Base-by-base conservation (phyloP, 768 basidiomycete species). In the Boletus speciosus region DNA sequence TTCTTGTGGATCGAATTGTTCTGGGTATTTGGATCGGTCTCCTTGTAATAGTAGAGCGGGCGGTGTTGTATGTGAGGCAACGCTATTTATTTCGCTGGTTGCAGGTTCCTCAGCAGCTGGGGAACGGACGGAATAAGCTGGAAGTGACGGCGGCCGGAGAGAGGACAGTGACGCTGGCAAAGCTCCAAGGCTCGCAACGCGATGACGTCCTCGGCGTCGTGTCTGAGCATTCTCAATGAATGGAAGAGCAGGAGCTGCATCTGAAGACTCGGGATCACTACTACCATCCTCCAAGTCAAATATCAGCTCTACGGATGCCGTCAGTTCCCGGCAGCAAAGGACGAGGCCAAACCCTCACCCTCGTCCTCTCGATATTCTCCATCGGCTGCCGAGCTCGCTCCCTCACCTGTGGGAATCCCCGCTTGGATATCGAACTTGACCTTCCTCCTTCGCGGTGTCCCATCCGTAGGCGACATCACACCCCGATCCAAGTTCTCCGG, bases 401-500 rank as follows among this genome's bases (percentile, higher is more conserved):
- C 68, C 31, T 77, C 73, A 56, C 78, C 78, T n/a, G 78, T 73
- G 25, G 76, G 71, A 11, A 79, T 76, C 37, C 76, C 81, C 21
- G 83, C 80, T 63, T 84, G 74, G 46, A 86, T 79, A 58, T 90
- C 80, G 61, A 90, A 90, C 9, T 85, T 88, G 31, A 90, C 85
- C 66, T 83, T 87, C 56, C 82, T 76, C 68, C 76, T 72, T 74
- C 74, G 86, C 74, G 65, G 52, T 50, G 66, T 54, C 72, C 70
- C 61, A 63, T 67, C 53, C 60, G 67, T 53, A 67, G 71, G 49
- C 44, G 63, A 49, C 58, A 61, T 52, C 52, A n/a, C 58, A 59
- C 67, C 40, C 34, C 48, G 58, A 58, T 60, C 63, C 42, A 52
- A 23, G 39, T 58, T 59, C 62, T 59, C 51, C 52, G 55, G 41